Evolutionary conservation across 805 yeast species (phyloP).

Genomic region (Candida parachauliodes): DNA sequence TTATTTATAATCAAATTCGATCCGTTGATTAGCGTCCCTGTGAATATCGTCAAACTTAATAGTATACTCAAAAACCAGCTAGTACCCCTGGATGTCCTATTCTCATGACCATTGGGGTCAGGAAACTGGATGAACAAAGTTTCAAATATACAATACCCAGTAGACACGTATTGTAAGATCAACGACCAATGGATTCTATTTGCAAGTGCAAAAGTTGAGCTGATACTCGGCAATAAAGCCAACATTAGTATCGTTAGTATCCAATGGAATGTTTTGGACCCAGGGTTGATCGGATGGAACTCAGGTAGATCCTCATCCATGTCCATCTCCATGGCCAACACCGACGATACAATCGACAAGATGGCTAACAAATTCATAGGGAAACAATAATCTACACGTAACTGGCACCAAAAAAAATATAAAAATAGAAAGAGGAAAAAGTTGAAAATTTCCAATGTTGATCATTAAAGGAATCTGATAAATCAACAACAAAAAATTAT

Average conservation of each 20-base stretch:
- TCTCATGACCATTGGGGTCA: conserved; percentile 63
- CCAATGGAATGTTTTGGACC: conserved; percentile 65
- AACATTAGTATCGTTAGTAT: conserved; percentile 44
- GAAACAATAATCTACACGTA: neutral
- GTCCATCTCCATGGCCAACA: conserved; percentile 13
- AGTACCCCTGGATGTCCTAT: conserved; percentile 63
- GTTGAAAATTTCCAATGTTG: conserved; percentile 3
- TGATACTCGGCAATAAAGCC: conserved; percentile 54
- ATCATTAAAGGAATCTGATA: conserved; percentile 3
- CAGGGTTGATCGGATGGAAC: conserved; percentile 46
- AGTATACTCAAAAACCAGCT: conserved; percentile 57
- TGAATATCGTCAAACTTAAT: conserved; percentile 44
- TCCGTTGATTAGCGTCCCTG: conserved; percentile 56
- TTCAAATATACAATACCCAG: conserved; percentile 54
- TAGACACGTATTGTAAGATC: conserved; percentile 43
- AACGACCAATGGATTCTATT: conserved; percentile 43
- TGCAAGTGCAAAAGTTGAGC: conserved; percentile 55
- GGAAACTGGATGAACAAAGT: conserved; percentile 57
- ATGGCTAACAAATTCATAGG: neutral
- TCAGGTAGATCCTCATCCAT: conserved; percentile 25
- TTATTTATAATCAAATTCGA: conserved; percentile 39
- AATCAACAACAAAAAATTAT: neutral
- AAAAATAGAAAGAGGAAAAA: neutral
- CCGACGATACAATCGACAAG: neutral
- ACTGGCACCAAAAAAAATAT: neutral